phyloP scores from a whole-genome alignment of 1,284 basidiomycete genomes.

The Dichomitus squalens region DNA sequence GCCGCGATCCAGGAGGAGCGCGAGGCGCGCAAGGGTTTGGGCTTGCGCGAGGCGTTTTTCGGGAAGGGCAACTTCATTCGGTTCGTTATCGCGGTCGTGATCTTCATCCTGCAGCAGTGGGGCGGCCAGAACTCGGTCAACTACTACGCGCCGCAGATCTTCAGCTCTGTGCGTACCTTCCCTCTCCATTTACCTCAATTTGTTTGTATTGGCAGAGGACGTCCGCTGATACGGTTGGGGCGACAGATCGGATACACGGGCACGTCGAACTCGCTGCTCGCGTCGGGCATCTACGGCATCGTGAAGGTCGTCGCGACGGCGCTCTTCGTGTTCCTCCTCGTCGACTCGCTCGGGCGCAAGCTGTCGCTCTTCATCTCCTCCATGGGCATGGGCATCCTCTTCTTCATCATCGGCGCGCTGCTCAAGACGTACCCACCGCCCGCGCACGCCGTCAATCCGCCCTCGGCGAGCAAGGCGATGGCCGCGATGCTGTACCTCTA shows the following conservation, averaged over 20 bases:
- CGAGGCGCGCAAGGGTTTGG: slow-evolving; percentile 55
- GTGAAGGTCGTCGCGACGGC: slow-evolving; percentile 75
- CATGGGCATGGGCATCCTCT: slow-evolving; percentile 57
- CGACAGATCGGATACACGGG: slow-evolving; percentile 65
- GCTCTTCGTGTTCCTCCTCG: slow-evolving; percentile 61
- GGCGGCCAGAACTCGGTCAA: slow-evolving; percentile 62
- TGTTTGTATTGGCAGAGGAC: background rate
- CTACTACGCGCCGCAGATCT: slow-evolving; percentile 81
- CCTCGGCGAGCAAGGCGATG: slow-evolving; percentile 66
- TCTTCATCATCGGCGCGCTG: slow-evolving; percentile 73
- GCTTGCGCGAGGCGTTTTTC: slow-evolving; percentile 65
- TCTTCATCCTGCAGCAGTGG: slow-evolving; percentile 69
- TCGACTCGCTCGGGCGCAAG: slow-evolving; percentile 59
- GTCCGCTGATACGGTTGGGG: background rate
- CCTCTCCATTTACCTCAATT: background rate
- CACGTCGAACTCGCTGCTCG: slow-evolving; percentile 64
- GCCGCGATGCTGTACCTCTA: slow-evolving; percentile 78
- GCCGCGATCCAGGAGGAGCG: slow-evolving; percentile 67
- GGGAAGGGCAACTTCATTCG: slow-evolving; percentile 75
- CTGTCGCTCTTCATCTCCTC: slow-evolving; percentile 67
- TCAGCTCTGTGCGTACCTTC: slow-evolving; percentile 53
- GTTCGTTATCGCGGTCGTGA: slow-evolving; percentile 68
- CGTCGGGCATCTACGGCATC: slow-evolving; percentile 83
- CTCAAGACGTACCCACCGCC: slow-evolving; percentile 73
- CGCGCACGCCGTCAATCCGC: slow-evolving; percentile 32